Conservation (phyloP, 306 rosid species). For the Casuarina glauca region DNA sequence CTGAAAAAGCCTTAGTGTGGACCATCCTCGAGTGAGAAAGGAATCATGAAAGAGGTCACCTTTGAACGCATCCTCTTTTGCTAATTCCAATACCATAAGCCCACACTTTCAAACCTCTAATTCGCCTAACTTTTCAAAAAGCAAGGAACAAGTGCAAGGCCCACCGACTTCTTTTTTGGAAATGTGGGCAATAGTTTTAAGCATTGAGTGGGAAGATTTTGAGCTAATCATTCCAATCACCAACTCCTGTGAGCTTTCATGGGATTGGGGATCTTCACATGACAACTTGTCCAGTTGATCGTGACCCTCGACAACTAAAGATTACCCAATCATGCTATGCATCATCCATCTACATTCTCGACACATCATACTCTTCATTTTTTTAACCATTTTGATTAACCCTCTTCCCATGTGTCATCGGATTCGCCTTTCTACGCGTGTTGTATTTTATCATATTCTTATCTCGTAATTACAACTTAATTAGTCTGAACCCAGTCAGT, state of each 20-base stretch:
- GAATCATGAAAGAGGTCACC: slow-evolving; percentile 52
- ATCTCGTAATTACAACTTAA: not conserved
- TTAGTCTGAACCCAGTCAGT: not conserved
- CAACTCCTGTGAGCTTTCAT: slow-evolving; percentile 33
- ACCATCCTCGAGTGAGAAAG: slow-evolving; percentile 46
- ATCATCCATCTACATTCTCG: slow-evolving; percentile 17
- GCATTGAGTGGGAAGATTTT: slow-evolving; percentile 46
- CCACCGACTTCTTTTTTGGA: slow-evolving; percentile 46
- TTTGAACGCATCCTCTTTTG: slow-evolving; percentile 61
- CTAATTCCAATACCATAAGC: slow-evolving; percentile 67
- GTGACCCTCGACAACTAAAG: slow-evolving; percentile 18
- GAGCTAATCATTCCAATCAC: slow-evolving; percentile 72
- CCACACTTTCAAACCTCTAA: slow-evolving; percentile 64
- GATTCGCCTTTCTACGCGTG: slow-evolving; percentile 16
- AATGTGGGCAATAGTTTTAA: slow-evolving; percentile 45
- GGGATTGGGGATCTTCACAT: slow-evolving; percentile 56
- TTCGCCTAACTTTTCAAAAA: slow-evolving; percentile 66
- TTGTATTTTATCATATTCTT: not conserved
- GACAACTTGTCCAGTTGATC: slow-evolving; percentile 42
- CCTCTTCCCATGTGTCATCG: slow-evolving; percentile 2
- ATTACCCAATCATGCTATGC: slow-evolving; percentile 19
- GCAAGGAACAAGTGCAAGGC: slow-evolving; percentile 51
- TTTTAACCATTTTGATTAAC: not conserved
- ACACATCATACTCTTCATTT: not conserved
- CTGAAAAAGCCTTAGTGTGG: slow-evolving; percentile 27